Conservation (phyloP, 352 stramenopile genomes). For the Pythium volutum region DNA sequence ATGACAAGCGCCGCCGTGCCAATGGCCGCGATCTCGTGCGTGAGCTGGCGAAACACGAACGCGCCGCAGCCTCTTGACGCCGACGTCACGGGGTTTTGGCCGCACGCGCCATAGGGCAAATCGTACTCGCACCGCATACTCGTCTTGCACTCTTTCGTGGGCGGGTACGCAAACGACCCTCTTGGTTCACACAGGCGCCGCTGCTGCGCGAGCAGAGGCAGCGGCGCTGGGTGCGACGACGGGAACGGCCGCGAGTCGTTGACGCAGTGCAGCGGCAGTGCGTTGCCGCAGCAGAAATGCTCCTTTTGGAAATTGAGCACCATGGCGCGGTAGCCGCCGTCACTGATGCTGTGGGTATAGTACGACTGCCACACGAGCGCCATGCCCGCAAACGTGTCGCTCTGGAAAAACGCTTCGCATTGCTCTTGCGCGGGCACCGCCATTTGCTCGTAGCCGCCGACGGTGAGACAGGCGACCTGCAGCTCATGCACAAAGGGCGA, state of each 20-base stretch:
- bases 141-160: conserved; percentile 47
- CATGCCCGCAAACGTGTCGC: conserved; percentile 56
- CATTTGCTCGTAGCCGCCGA: conserved; percentile 50
- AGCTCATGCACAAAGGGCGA: conserved; percentile 33
- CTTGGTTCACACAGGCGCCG: conserved; percentile 18
- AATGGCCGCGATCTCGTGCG: conserved; percentile 44
- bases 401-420: conserved; percentile 53
- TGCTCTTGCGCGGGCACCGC: conserved; percentile 26
- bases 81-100: conserved; percentile 46
- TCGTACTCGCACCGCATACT: conserved; percentile 53
- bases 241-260: conserved; percentile 50
- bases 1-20: conserved; percentile 32
- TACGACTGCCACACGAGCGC: conserved; percentile 76
- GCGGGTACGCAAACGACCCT: conserved; percentile 31
- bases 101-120: conserved; percentile 57
- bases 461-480: conserved; percentile 56
- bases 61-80: conserved; percentile 51
- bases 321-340: conserved; percentile 45
- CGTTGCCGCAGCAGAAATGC: conserved; percentile 72
- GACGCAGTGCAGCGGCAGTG: conserved; percentile 45
- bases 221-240: conserved; percentile 33
- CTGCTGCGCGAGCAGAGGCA: conserved; percentile 13
- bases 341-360: conserved; percentile 45
- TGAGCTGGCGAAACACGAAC: conserved; percentile 43
- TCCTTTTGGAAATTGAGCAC: conserved; percentile 59